A percentile compares a stretch with the other conserved stretches of the same genome.
These are phyloP conservation scores for Catharanthus roseus DNA, from an alignment of 257 asterid genomes.

Conservation along the genomic window DNA sequence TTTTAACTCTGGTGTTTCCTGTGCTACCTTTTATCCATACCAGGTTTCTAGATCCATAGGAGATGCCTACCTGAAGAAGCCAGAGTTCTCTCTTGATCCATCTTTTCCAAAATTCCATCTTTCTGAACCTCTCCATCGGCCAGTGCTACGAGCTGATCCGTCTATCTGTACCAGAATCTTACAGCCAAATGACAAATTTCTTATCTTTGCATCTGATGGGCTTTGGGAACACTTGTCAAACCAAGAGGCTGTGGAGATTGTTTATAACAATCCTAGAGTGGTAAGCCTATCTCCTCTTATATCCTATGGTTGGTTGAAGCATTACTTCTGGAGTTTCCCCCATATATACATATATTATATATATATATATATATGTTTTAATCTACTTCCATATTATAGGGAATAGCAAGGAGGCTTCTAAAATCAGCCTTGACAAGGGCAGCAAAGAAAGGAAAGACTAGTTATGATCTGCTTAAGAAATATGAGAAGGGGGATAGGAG, in stretches of 20 bases:
- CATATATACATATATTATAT: too few species aligned
- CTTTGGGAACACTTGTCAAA: conserved; percentile 78
- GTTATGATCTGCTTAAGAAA: conserved; percentile 45
- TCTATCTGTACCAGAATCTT: conserved; percentile 36
- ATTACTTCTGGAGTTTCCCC: conserved; percentile 1
- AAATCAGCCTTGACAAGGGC: conserved; percentile 45
- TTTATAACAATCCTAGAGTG: conserved; percentile 59
- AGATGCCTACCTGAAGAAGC: conserved; percentile 79
- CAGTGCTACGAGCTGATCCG: conserved; percentile 76
- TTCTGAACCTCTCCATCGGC: conserved; percentile 49
- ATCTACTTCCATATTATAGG: conserved; percentile 31
- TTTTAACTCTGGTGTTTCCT: background rate
- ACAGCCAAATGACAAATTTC: conserved; percentile 50
- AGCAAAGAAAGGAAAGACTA: conserved; percentile 31
- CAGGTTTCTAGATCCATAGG: conserved; percentile 88
- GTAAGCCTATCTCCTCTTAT: conserved; percentile 25
- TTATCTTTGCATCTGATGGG: conserved; percentile 87
- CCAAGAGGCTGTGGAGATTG: conserved; percentile 72
- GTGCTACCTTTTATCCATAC: background rate
- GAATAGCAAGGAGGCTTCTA: conserved; percentile 69
- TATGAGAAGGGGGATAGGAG: conserved; percentile 47
- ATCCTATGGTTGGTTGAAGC: background rate
- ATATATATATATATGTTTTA: background rate
- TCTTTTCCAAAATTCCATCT: conserved; percentile 45
- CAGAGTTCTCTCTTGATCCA: conserved; percentile 56